Evolutionary conservation across 306 rosid genomes (phyloP), one percentile per base, ranked within the genome.

Genomic region (Crataegus laevigata): DNA sequence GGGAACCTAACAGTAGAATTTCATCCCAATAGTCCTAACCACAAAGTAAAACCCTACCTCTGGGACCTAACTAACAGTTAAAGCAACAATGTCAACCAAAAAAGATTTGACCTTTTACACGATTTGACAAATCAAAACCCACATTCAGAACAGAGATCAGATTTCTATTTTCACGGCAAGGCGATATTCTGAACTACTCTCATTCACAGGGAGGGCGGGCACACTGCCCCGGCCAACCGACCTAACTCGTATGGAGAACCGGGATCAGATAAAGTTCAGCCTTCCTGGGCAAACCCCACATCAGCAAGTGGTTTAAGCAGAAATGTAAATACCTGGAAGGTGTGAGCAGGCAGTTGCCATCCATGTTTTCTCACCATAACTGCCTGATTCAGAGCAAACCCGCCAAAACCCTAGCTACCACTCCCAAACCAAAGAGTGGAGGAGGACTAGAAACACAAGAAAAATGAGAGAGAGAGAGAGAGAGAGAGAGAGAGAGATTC

Each of bases 321-420:
- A 47, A 5, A 47, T 47, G 8, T 47, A 15, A 47, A 47, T 42
- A 94, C 98, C 97, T 94, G 98, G 80, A 94, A 94, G 67, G 98
- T 91, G 82, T 94, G 98, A 68, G 98, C 98, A 36, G 98, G 98
- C 67, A 94, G 78, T 62, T 94, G 97, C 98, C 98, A 94, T 68
- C 98, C 98, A 83, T 94, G 97, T 79, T 94, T 90, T 78, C 98
- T 85, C 83, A 91, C 96, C 98, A 94, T 91, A 62, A 71, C 88
- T 81, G 64, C 61, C 76, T 51, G 71, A 83, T 68, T 67, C 54
- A 50, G 75, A 78, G 77, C 59, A 63, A 64, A 79, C 52, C 68
- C 73, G 38, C 74, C 69, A 30, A 78, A 73, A 72, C 79, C 78
- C 82, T 66, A 82, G 65, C 8, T 47, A 15, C 21, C 69, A 52